A percentile compares a stretch with the other conserved stretches of the same genome.
phyloP scores from a whole-genome alignment of 2,329 filamentous ascomycete genomes.

The Sphaerulina vaccinii region DNA sequence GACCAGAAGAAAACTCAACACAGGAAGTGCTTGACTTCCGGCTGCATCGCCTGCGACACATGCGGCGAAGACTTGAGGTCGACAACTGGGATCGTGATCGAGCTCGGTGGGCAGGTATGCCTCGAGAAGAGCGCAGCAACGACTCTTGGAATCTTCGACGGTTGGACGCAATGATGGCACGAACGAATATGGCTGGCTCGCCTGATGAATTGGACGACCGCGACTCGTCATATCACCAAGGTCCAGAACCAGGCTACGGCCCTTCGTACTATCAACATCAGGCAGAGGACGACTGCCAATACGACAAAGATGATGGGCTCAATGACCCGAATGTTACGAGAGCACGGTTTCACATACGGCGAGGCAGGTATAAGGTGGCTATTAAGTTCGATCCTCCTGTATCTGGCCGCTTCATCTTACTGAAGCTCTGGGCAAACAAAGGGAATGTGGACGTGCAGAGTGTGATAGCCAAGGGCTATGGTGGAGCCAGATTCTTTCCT shows the following conservation, averaged over 20 bases:
- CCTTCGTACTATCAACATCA: conserved; percentile 15
- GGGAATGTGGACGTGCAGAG: conserved; percentile 90
- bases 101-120: conserved; percentile 16
- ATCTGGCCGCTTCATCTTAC: conserved; percentile 67
- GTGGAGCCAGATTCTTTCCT: conserved; percentile 75
- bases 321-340: conserved; percentile 46
- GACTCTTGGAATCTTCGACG: conserved; percentile 25
- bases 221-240: conserved; percentile 19
- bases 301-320: conserved; percentile 21
- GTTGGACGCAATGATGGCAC: conserved; percentile 31
- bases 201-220: conserved; percentile 27
- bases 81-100: conserved; percentile 30
- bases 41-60: conserved; percentile 30
- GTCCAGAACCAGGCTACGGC: conserved; percentile 10
- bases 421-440: conserved; percentile 84
- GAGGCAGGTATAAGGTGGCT: conserved; percentile 78
- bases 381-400: conserved; percentile 82
- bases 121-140: conserved; percentile 23
- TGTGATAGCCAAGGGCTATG: conserved; percentile 78
- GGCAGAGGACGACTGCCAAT: conserved; percentile 10
- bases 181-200: conserved; percentile 26
- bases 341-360: conserved; percentile 79
- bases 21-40: conserved; percentile 38
- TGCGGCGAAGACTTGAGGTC: conserved; percentile 30
- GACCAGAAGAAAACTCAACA: conserved; percentile 34